Percentiles rank a stretch among this genome's conserved stretches.
Conservation (phyloP, 129 eudicot species). For the Saposhnikovia divaricata region DNA sequence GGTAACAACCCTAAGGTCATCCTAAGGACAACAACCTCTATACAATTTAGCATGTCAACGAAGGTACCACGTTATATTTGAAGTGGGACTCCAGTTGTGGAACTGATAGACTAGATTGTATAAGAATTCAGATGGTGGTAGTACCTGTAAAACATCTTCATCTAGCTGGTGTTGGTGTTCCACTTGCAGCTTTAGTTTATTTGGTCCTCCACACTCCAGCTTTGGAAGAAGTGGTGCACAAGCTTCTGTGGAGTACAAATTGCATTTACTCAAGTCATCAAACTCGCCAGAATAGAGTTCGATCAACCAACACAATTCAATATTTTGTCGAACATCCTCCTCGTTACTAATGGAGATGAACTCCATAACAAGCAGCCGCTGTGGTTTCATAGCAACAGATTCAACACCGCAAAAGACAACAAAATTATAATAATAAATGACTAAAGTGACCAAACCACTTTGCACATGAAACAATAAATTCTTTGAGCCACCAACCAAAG, state of each 20-base stretch:
- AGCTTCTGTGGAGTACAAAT: slow-evolving; percentile 42
- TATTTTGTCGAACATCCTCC: slow-evolving; percentile 27
- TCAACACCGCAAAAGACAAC: slow-evolving; percentile 6
- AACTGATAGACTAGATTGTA: neutral
- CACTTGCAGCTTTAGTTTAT: slow-evolving; percentile 18
- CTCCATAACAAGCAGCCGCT: slow-evolving; percentile 80
- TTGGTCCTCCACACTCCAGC: slow-evolving; percentile 23
- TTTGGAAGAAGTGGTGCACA: slow-evolving; percentile 31
- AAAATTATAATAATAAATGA: neutral
- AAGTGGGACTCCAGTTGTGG: neutral
- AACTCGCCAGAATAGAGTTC: slow-evolving; percentile 74
- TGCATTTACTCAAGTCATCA: slow-evolving; percentile 45
- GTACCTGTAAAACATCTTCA: slow-evolving; percentile 67
- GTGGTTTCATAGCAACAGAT: slow-evolving; percentile 17
- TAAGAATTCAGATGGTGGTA: neutral
- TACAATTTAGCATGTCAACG: neutral
- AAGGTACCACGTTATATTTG: neutral
- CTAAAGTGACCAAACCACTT: slow-evolving; percentile 11
- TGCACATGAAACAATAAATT: neutral
- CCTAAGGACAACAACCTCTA: no score
- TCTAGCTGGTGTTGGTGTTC: slow-evolving; percentile 26
- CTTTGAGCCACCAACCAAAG: slow-evolving; percentile 3
- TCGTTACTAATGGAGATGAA: slow-evolving; percentile 44
- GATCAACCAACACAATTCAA: slow-evolving; percentile 42
- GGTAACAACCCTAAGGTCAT: no score